Evolutionary conservation across 2,329 filamentous ascomycete species (phyloP).

Genomic region (Pezicula neosporulosa): DNA sequence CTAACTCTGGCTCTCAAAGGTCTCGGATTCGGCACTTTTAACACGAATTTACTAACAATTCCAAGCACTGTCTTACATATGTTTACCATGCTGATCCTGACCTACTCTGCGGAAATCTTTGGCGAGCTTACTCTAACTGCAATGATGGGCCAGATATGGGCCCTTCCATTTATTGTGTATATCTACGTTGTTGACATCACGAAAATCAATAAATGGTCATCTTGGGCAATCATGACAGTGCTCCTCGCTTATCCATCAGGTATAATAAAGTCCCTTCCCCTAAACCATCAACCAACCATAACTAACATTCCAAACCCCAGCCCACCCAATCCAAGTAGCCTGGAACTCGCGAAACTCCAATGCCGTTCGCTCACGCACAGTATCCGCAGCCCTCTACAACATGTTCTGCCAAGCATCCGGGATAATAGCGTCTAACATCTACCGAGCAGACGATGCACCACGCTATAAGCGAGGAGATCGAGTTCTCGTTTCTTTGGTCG

Average conservation of each 20-base stretch:
- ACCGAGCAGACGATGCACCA: constrained; percentile 44
- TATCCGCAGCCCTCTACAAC: constrained; percentile 61
- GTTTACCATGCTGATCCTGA: constrained; percentile 30
- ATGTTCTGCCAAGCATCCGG: constrained; percentile 41
- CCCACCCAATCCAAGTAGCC: constrained; percentile 43
- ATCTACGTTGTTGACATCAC: constrained; percentile 34
- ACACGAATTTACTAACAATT: constrained; percentile 62
- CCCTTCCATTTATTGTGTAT: constrained; percentile 51
- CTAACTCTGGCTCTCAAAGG: constrained; percentile 55
- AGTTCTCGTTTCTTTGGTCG: constrained; percentile 44
- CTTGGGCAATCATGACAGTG: constrained; percentile 38
- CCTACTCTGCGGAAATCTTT: constrained; percentile 40
- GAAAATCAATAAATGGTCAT: constrained; percentile 35
- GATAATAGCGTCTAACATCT: constrained; percentile 31
- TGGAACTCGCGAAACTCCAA: constrained; percentile 55
- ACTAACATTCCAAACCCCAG: constrained; percentile 12
- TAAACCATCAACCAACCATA: neutral
- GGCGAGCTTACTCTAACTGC: constrained; percentile 46
- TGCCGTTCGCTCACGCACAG: constrained; percentile 56
- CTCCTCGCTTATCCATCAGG: constrained; percentile 37
- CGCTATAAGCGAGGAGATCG: constrained; percentile 52
- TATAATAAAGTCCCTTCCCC: constrained; percentile 16
- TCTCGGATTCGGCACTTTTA: constrained; percentile 57
- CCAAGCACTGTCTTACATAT: constrained; percentile 48
- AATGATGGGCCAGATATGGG: constrained; percentile 53